phyloP scores from a whole-genome alignment of 495 filamentous ascomycete genomes.

The Penicillium coprophilum region DNA sequence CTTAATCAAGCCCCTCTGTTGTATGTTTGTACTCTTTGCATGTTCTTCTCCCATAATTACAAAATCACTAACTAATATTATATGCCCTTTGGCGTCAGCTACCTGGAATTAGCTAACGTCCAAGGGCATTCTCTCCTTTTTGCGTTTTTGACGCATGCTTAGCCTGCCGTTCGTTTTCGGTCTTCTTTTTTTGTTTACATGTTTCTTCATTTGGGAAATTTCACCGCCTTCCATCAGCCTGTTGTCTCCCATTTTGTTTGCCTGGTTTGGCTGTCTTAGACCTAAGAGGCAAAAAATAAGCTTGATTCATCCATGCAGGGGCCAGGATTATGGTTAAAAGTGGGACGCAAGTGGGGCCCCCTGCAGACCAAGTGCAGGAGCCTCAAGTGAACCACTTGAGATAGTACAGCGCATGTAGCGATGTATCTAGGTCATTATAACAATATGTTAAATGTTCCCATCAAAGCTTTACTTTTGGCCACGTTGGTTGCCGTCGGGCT shows the following conservation, averaged over 20 bases:
- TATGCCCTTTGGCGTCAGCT: not conserved
- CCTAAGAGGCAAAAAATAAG: not conserved
- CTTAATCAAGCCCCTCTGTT: not conserved
- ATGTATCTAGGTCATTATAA: no score
- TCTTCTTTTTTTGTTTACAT: not conserved
- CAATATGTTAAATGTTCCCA: no score
- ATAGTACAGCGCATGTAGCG: not conserved
- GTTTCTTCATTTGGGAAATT: not conserved
- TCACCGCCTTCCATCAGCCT: no score
- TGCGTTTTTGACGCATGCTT: not conserved
- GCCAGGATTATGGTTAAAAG: not conserved
- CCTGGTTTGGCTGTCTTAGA: not conserved
- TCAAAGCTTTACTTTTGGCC: no score
- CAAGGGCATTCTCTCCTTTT: not conserved
- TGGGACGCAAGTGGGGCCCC: not conserved
- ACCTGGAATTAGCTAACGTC: not conserved
- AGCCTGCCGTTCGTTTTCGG: not conserved
- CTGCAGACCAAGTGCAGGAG: not conserved
- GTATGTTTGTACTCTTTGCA: not conserved
- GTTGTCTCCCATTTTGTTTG: not conserved
- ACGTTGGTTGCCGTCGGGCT: not conserved
- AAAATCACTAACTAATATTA: not conserved
- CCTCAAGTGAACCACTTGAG: not conserved
- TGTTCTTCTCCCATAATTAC: not conserved
- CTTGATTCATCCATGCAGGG: not conserved